Base-by-base conservation (phyloP, 768 basidiomycete species). In the Macrolepiota fuliginosa region DNA sequence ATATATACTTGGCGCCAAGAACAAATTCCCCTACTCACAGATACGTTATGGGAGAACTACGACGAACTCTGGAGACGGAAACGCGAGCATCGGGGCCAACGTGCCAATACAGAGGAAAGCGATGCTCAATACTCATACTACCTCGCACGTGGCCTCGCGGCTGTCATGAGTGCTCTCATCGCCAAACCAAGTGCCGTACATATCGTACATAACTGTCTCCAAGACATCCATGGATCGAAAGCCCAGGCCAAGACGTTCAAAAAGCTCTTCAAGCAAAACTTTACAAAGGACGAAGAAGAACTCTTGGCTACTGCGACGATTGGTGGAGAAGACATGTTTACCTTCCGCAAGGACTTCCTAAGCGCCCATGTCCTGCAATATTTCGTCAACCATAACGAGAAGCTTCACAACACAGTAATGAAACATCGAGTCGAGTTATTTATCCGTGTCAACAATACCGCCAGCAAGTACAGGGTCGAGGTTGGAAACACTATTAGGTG, bases 381-480 rank as follows among this genome's bases (percentile, higher is more conserved):
- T 37, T 50, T 58, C 25, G 57, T 58, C 35, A 27, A 17, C 19
- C 57, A 36, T 15, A 58, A 58, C 47, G 57, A 58, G 12, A 58
- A 39, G 47, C 57, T 58, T 24, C 57, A 51, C 27, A 58, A 39
- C 15, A 58, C 35, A 12, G 57, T 58, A 7, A 27, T 58, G 46
- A 58, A 50, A 49, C 57, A 51, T 25, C 57, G 37, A 25, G 57
- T 50, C 0, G 57, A 58, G 24, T 22, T 58, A 2, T 58, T 58
- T 35, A 58, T 58, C 9, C 27, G 49, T 32, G 46, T 58, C 19
- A 58, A 58, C n/a, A 58, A 58, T 39, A 50, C 57, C n/a, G 57
- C 57, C 3, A 25, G 36, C 13, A 32, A 24, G n/a, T 4, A 36
- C 36, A 49, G 37, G 19, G 57, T 58, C 19, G 57, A 58, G 22